These are phyloP conservation scores for Euphorbia celastroides DNA, from an alignment of 441 rosid species.

Conservation along the genomic window DNA sequence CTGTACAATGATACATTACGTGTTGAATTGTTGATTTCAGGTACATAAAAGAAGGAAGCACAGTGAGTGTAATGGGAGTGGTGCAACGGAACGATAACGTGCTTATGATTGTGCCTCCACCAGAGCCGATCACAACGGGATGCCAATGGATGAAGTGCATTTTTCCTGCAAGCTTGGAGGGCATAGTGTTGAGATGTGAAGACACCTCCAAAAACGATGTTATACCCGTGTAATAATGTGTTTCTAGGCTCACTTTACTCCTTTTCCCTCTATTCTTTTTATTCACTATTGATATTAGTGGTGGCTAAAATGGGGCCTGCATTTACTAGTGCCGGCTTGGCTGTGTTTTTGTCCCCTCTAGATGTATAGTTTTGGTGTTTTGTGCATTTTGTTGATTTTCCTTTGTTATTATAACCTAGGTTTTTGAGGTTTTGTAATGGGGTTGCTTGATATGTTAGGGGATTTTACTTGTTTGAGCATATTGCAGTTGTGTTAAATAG, in stretches of 20 bases:
- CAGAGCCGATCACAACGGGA: constrained; percentile 84
- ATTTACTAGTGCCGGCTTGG: constrained; percentile 10
- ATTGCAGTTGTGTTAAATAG: constrained; percentile 27
- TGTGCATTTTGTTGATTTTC: constrained; percentile 1
- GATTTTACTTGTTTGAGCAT: constrained; percentile 26
- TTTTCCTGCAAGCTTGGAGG: constrained; percentile 86
- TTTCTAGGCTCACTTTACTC: no score
- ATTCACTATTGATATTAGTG: constrained; percentile 12
- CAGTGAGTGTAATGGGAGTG: constrained; percentile 94
- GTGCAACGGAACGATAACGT: constrained; percentile 96
- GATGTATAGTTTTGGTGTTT: constrained; percentile 38
- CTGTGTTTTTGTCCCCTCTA: neutral
- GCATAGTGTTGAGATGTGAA: constrained; percentile 91
- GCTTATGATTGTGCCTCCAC: constrained; percentile 86
- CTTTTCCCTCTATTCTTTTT: constrained; percentile 8
- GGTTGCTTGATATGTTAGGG: constrained; percentile 26
- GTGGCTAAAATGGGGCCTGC: constrained; percentile 12
- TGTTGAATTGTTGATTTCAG: constrained; percentile 21
- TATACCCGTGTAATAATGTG: constrained; percentile 71
- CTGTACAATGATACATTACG: neutral
- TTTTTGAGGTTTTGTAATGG: constrained; percentile 26
- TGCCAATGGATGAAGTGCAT: constrained; percentile 87
- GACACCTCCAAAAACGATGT: constrained; percentile 90
- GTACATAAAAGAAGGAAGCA: constrained; percentile 97
- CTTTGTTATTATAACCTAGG: constrained; percentile 14